Evolutionary conservation across 2,329 filamentous ascomycete species (phyloP), one percentile per base, ranked within the genome.

Genomic region (Ophiostoma himal-ulmi): DNA sequence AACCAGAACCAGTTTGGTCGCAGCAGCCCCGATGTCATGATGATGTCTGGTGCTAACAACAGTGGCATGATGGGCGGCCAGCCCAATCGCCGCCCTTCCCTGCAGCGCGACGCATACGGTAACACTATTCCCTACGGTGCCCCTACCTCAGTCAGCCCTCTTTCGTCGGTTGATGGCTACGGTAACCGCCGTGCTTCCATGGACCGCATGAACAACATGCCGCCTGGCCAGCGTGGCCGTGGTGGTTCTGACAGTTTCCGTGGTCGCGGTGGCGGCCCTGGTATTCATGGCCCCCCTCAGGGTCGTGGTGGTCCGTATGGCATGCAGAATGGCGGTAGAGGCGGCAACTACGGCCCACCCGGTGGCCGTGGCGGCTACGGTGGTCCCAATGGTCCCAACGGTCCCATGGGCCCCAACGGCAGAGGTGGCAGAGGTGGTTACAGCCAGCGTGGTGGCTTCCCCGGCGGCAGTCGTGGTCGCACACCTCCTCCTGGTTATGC

Each of bases 71-170:
- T 80, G 69, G 77, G 76, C 10, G 70, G 71, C 14, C 70, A 70
- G 13, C 52, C 60, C 10, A 69, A 69, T 52, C 71, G 71, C 13
- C 70, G 69, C 3, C 79, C 75, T 68, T 84, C 84, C 52, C 75
- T 77, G 60, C 76, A 78, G 75, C 64, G 80, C 17, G 90, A 93
- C 74, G 87, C 88, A 72, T 92, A 90, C 74, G 90, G 89, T 65
- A 91, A 91, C 76, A 80, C 82, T 3, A 78, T 85, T 57, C 71
- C 73, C 14, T 74, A 74, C 54, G 89, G 88, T 17, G n/a, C 39
- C 17, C 62, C 62, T 10, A 65, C 34, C 62, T 39, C 34, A 2
- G 62, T 14, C 64, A 91, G 90, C 76, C 30, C 36, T 62, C 91
- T 90, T 75, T 80, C 82, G 11, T 37, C 34, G 3, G 17, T 17